Evolutionary conservation across 225 moss, liverwort and hornwort species (phyloP), one percentile per base, ranked within the genome.

Genomic region (Anthoceros angustus): DNA sequence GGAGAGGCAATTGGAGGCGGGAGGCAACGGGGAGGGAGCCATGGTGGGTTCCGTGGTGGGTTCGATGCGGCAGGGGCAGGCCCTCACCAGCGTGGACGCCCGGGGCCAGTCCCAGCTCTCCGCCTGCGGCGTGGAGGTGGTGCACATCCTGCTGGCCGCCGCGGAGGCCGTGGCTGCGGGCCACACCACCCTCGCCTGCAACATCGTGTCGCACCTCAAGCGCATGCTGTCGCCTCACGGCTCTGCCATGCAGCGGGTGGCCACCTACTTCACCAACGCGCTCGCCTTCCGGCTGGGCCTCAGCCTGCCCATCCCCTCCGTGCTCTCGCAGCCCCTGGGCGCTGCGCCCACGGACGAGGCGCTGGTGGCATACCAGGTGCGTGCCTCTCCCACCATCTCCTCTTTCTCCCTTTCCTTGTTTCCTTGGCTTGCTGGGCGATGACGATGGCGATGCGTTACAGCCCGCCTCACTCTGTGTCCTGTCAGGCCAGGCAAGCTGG

Each of bases 201-300:
- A 43, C 66, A 71, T 71, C 20, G 41, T 65, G 43, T 42, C 63
- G 21, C 68, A 64, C 11, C 69, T 78, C 45, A 49, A 39, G 14
- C 42, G 65, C 14, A 61, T 74, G 20, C 65, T 74, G 11, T 65
- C 45, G 6, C 66, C 78, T 2, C 71, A 42, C 55, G 78, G 78
- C 12, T 74, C 66, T 43, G 61, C 78, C 60, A 78, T 78, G 74
- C 74, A 78, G 42, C 72, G 78, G 43, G 66, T 78, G n/a, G 74
- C 78, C 20, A 78, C 74, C 12, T 78, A 78, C 65, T 74, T 78
- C 63, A 74, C 78, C 12, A 64, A 63, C 26, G 78, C 74, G 63
- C 74, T 78, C 12, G 46, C 69, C 14, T 67, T 64, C 14, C 61
- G 73, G 14, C 32, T 77, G 42, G 62, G 39, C 6, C 48, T 42